These are phyloP conservation scores for Curvularia sp. DNA, from an alignment of 2,329 filamentous ascomycete genomes.

Conservation along the genomic window DNA sequence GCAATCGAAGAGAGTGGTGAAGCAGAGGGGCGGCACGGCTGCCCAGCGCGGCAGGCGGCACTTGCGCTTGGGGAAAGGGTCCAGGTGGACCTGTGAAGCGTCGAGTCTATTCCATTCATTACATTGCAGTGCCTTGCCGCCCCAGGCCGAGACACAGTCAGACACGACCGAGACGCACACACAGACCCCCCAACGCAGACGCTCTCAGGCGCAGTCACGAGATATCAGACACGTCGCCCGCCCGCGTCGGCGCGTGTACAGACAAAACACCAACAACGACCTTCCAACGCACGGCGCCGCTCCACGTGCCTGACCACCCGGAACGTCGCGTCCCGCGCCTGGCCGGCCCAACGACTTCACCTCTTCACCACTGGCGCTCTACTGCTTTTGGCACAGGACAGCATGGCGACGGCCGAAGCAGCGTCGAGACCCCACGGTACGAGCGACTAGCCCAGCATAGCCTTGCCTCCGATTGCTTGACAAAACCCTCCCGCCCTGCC, in stretches of 20 bases:
- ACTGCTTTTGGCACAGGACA: conserved; percentile 20
- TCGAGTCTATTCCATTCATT: background rate
- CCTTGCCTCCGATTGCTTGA: conserved; percentile 21
- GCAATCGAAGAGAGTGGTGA: conserved; percentile 14
- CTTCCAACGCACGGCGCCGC: background rate
- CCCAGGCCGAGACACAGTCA: background rate
- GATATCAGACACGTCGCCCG: conserved; percentile 6
- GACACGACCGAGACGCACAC: background rate
- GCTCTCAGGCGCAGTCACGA: background rate
- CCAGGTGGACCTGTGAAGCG: conserved; percentile 18
- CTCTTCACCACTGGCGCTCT: conserved; percentile 13
- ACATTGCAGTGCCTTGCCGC: background rate
- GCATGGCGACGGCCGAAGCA: conserved; percentile 56
- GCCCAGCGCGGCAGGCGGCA: conserved; percentile 13
- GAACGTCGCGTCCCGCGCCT: conserved; percentile 15
- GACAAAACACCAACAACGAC: background rate
- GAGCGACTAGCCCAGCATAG: conserved; percentile 35
- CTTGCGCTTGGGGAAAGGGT: conserved; percentile 24
- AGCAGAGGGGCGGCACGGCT: background rate
- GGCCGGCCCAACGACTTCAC: conserved; percentile 7
- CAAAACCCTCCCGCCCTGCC: conserved; percentile 7
- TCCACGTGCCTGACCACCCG: conserved; percentile 7
- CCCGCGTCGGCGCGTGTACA: conserved; percentile 2
- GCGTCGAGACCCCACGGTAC: conserved; percentile 54
- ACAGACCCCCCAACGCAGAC: background rate